These are phyloP conservation scores for Funneliformis geosporum DNA, from an alignment of 192 early-diverging fungal species.

Conservation along the genomic window DNA sequence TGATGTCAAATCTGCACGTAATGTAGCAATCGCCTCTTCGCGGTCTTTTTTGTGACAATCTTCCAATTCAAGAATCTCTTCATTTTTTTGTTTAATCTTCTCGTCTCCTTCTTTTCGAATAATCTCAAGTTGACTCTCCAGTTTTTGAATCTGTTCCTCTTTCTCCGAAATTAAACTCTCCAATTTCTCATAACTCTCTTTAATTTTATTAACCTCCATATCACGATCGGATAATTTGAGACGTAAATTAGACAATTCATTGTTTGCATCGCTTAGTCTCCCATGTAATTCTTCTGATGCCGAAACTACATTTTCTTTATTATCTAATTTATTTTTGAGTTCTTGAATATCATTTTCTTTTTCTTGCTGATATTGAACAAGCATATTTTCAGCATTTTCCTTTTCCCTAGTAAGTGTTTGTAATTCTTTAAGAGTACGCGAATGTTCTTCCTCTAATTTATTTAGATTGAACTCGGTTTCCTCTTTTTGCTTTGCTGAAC, in stretches of 20 bases:
- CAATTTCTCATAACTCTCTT: neutral
- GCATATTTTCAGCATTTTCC: neutral
- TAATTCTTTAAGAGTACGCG: neutral
- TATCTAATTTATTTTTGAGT: neutral
- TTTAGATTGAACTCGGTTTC: neutral
- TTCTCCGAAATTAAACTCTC: neutral
- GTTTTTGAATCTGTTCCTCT: neutral
- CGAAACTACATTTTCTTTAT: neutral
- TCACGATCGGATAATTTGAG: neutral
- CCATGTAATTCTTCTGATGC: neutral
- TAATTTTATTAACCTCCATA: neutral
- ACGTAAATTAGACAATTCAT: constrained; percentile 11
- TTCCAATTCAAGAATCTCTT: neutral
- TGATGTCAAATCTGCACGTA: neutral
- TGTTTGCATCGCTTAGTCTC: constrained; percentile 3
- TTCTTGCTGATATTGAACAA: neutral
- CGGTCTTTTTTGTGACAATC: neutral
- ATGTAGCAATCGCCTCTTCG: neutral
- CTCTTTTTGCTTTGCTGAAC: neutral
- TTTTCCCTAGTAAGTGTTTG: neutral
- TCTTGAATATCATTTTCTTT: constrained; percentile 1
- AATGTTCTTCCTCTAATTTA: neutral
- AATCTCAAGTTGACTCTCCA: neutral
- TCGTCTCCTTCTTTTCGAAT: neutral
- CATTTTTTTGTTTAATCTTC: neutral